These are phyloP conservation scores for Boletus huronensis DNA, from an alignment of 768 basidiomycete species.

Conservation along the genomic window DNA sequence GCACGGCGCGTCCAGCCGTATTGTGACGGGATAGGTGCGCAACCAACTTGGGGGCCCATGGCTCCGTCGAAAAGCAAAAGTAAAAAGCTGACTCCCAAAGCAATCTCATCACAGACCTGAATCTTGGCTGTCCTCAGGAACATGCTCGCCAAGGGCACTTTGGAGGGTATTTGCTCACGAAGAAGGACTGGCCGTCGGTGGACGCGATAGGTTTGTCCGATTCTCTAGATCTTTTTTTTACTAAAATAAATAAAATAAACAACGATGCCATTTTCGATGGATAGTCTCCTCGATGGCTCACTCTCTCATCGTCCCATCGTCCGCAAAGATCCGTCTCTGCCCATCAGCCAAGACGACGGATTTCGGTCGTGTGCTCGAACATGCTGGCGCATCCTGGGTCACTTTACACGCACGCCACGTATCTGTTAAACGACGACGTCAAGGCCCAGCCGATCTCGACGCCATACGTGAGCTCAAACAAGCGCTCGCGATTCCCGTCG, in stretches of 20 bases:
- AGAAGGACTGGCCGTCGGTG: conserved; percentile 70
- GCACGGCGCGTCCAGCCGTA: conserved; percentile 54
- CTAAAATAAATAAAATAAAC: too few species aligned
- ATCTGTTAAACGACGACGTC: conserved; percentile 63
- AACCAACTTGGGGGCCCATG: not conserved
- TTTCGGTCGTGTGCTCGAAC: conserved; percentile 55
- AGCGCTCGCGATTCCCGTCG: conserved; percentile 49
- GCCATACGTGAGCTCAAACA: conserved; percentile 57
- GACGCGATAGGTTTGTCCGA: conserved; percentile 56
- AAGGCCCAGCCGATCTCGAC: conserved; percentile 66
- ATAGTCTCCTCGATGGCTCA: conserved; percentile 62
- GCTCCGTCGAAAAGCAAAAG: too few species aligned
- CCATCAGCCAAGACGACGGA: conserved; percentile 52
- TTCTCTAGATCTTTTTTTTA: not conserved
- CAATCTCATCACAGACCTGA: conserved; percentile 50
- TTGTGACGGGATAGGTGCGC: conserved; percentile 68
- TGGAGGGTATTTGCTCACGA: conserved; percentile 72
- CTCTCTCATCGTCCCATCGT: conserved; percentile 61
- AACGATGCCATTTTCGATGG: not conserved
- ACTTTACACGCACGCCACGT: conserved; percentile 74
- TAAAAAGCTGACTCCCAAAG: conserved; percentile 10
- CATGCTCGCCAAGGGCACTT: conserved; percentile 62
- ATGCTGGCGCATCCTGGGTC: conserved; percentile 66
- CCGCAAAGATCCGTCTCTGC: conserved; percentile 60
- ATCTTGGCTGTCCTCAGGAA: conserved; percentile 79